Evolutionary conservation across 1,139 yeast genomes (phyloP).

Genomic region (Sugiyamaella xylanicola): DNA sequence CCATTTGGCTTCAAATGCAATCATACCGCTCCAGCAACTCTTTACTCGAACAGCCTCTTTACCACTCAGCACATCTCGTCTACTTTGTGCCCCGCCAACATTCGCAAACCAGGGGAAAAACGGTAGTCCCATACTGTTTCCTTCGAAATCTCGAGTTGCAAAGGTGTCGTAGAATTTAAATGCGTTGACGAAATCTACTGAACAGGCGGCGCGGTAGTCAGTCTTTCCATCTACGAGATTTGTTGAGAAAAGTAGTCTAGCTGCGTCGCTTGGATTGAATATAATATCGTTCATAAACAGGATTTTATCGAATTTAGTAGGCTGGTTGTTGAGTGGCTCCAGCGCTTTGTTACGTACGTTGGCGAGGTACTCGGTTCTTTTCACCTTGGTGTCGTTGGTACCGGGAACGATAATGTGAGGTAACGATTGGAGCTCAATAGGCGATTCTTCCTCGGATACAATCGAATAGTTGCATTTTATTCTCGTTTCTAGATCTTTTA

Average conservation of each 20-base stretch:
- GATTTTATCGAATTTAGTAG: conserved; percentile 21
- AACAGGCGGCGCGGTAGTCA: conserved; percentile 27
- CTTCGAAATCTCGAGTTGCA: conserved; percentile 29
- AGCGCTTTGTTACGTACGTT: conserved; percentile 27
- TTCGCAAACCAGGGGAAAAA: conserved; percentile 27
- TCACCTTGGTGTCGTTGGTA: conserved; percentile 16
- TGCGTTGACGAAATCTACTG: conserved; percentile 27
- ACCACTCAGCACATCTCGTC: conserved; percentile 24
- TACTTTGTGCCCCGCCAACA: conserved; percentile 23
- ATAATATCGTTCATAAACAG: conserved; percentile 26
- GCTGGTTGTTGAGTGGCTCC: conserved; percentile 17
- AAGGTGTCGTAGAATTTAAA: conserved; percentile 29
- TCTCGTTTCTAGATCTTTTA: conserved; percentile 16
- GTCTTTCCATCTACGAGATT: conserved; percentile 23
- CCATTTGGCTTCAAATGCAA: conserved; percentile 26
- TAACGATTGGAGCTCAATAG: conserved; percentile 16
- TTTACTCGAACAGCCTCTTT: conserved; percentile 27
- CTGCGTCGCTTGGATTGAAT: conserved; percentile 26
- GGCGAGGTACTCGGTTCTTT: conserved; percentile 26
- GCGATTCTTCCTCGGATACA: conserved; percentile 23
- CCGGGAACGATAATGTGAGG: conserved; percentile 14
- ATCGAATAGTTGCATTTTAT: conserved; percentile 22
- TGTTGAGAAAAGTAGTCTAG: conserved; percentile 25
- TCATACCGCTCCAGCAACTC: conserved; percentile 31
- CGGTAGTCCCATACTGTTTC: conserved; percentile 27